Conservation (phyloP, 176 grass and related monocot species). For the Pontederia crassipes region DNA sequence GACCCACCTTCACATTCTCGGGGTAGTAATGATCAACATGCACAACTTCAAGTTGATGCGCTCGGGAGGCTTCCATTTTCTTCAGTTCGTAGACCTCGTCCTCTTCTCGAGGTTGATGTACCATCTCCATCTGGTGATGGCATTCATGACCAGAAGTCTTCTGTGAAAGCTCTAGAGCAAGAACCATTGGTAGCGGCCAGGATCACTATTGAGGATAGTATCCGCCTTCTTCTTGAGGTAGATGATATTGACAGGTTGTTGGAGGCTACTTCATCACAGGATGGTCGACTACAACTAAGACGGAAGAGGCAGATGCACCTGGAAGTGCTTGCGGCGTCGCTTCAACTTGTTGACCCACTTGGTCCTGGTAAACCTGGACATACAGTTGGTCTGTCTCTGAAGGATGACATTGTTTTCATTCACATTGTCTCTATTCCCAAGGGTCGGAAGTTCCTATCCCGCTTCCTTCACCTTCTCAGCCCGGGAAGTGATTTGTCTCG, state of each 20-base stretch:
- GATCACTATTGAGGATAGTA: conserved; percentile 81
- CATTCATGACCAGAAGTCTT: conserved; percentile 59
- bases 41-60: conserved; percentile 78
- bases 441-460: conserved; percentile 67
- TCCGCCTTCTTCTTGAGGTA: conserved; percentile 78
- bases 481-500: conserved; percentile 74
- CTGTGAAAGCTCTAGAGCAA: conserved; percentile 64
- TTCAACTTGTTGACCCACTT: conserved; percentile 83
- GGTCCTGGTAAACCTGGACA: conserved; percentile 50
- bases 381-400: conserved; percentile 55
- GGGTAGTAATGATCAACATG: conserved; percentile 57
- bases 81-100: conserved; percentile 66
- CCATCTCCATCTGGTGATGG: conserved; percentile 35
- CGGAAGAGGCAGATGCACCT: conserved; percentile 63
- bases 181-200: conserved; percentile 81
- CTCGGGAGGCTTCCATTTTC: conserved; percentile 73
- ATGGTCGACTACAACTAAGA: conserved; percentile 76
- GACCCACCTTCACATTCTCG: conserved; percentile 76
- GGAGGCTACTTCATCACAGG: conserved; percentile 66
- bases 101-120: conserved; percentile 78
- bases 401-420: conserved; percentile 92
- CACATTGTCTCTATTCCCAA: conserved; percentile 83
- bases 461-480: conserved; percentile 63
- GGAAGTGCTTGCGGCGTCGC: conserved; percentile 87
- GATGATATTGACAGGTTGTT: conserved; percentile 88